Conservation (phyloP, 176 grass and related monocot genomes). For the Cenchrus purpureus region DNA sequence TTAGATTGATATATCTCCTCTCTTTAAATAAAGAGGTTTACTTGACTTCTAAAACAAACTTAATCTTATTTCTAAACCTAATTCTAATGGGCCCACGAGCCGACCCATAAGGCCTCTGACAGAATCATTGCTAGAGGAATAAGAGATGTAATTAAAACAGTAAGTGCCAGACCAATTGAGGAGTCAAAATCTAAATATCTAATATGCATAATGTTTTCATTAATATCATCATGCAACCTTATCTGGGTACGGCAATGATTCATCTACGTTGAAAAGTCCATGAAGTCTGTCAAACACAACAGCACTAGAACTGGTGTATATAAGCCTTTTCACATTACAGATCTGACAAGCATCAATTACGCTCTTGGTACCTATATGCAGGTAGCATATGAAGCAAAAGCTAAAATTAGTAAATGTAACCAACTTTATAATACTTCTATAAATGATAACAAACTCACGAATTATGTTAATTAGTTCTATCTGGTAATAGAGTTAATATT, state of each 20-base stretch:
- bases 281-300: slow-evolving; percentile 79
- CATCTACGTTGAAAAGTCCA: slow-evolving; percentile 61
- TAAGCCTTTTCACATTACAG: slow-evolving; percentile 73
- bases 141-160: neutral
- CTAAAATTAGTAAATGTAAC: neutral
- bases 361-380: slow-evolving; percentile 59
- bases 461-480: neutral
- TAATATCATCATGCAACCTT: slow-evolving; percentile 35
- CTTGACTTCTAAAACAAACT: too few relatives aligned
- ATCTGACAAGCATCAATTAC: slow-evolving; percentile 63
- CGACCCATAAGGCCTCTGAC: too few relatives aligned
- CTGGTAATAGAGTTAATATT: neutral
- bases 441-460: neutral
- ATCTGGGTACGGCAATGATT: slow-evolving; percentile 67
- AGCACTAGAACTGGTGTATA: slow-evolving; percentile 67
- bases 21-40: too few relatives aligned
- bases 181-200: neutral
- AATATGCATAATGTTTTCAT: neutral
- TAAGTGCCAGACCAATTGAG: neutral
- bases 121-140: neutral
- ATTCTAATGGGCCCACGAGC: too few relatives aligned
- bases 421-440: neutral
- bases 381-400: neutral
- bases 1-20: too few relatives aligned
- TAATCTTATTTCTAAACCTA: too few relatives aligned